Evolutionary conservation across 257 asterid genomes (phyloP).

Genomic region (Nicotiana tomentosiformis): DNA sequence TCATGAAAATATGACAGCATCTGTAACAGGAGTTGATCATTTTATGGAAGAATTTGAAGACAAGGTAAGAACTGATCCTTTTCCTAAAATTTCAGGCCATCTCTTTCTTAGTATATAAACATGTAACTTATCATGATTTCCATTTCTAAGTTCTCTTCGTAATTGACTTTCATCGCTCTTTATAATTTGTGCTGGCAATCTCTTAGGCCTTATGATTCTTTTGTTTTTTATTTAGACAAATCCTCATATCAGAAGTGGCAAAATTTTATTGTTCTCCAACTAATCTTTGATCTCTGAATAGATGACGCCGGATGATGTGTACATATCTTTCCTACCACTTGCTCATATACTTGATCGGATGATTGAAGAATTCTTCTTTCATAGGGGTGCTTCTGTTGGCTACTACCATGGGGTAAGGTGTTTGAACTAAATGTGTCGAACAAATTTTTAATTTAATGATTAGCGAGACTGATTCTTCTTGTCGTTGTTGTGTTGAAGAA

Average conservation of each 20-base stretch:
- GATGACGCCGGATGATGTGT: slow-evolving; percentile 93
- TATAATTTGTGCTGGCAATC: not conserved
- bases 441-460: too few relatives aligned
- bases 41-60: slow-evolving; percentile 92
- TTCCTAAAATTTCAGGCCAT: not conserved
- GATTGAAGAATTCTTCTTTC: slow-evolving; percentile 96
- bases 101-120: not conserved
- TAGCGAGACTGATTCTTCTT: not conserved
- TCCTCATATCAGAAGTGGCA: not conserved
- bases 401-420: slow-evolving; percentile 84
- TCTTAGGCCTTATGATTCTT: not conserved
- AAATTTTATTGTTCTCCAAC: not conserved
- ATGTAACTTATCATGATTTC: not conserved
- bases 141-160: not conserved
- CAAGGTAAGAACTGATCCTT: slow-evolving; percentile 39
- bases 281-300: slow-evolving; percentile 17
- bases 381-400: slow-evolving; percentile 96
- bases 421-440: not conserved
- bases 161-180: not conserved
- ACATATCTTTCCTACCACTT: slow-evolving; percentile 93
- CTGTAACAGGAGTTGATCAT: slow-evolving; percentile 64
- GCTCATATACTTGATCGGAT: slow-evolving; percentile 98
- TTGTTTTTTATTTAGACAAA: not conserved
- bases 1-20: slow-evolving; percentile 66
- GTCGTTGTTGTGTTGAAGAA: slow-evolving; percentile 36